Conservation (phyloP, 1,284 basidiomycete species). For the Cystobasidium sp. region DNA sequence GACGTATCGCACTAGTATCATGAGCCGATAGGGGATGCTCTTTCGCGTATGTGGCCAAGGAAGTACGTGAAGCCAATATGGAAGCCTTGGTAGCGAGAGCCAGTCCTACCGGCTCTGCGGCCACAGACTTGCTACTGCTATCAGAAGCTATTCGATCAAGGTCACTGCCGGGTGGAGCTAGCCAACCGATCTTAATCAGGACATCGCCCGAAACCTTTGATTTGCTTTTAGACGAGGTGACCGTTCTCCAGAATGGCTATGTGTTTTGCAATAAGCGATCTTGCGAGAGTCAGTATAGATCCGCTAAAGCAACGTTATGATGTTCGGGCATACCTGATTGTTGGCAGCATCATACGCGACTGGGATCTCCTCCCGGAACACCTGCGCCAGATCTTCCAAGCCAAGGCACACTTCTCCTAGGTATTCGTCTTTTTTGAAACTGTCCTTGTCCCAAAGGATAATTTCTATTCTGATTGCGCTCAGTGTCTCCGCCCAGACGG, state of each 20-base stretch:
- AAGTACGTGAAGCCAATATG: conserved; percentile 10
- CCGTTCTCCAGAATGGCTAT: conserved; percentile 50
- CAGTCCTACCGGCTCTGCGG: conserved; percentile 1
- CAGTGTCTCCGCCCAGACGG: conserved; percentile 61
- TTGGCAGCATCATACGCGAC: conserved; percentile 63
- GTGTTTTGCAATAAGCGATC: no score
- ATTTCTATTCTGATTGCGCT: conserved; percentile 65
- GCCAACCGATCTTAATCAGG: conserved; percentile 38
- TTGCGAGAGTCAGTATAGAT: no score
- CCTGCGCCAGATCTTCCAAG: conserved; percentile 76
- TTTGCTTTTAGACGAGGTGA: conserved; percentile 35
- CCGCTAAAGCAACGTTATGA: neutral
- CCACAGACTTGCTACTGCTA: conserved; percentile 1
- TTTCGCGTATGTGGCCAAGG: neutral
- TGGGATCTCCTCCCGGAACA: conserved; percentile 27
- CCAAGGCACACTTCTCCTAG: conserved; percentile 82
- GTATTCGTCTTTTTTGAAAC: conserved; percentile 69
- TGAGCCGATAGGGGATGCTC: neutral
- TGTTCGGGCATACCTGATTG: conserved; percentile 63
- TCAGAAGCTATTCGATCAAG: conserved; percentile 4
- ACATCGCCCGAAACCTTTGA: conserved; percentile 48
- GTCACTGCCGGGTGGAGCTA: conserved; percentile 1
- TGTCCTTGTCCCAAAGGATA: conserved; percentile 91
- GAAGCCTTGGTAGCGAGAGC: conserved; percentile 13
- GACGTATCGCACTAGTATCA: neutral